Evolutionary conservation across 306 rosid genomes (phyloP), one percentile per base, ranked within the genome.

Genomic region (Casuarina cunninghamiana): DNA sequence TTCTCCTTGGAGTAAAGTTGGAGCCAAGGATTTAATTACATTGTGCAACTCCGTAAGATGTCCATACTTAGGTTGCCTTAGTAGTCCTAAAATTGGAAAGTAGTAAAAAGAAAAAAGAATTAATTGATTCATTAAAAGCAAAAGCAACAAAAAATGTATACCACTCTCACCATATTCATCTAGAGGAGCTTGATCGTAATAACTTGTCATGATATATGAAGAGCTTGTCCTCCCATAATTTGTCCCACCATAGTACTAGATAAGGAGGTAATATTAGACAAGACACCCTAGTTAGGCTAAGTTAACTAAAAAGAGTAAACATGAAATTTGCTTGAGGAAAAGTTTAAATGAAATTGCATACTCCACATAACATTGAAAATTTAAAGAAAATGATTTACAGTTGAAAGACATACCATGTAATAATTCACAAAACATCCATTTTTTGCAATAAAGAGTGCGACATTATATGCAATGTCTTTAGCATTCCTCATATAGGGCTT

Each of bases 391-490:
- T 26, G 5, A 39, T 5, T 63, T 37, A 37, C 4, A 15, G 38
- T 35, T 37, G 3, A 39, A 35, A 49, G 17, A 11, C 50, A 44
- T 89, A 91, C 97, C 98, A 94, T 94, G 76, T 94, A 92, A 72
- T 91, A 94, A 71, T 94, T 94, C 72, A 94, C 71, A 75, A 84
- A 94, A 86, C 93, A 89, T 81, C 98, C 98, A 69, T 94, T 90
- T 83, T 83, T 89, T 67, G 98, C 97, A 73, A 92, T 78, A 62
- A 94, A 94, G 72, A 91, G 94, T n/a, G 91, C 82, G 75, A 84
- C 94, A 53, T 90, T 93, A 81, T 86, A 91, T 77, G 98, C 97
- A 41, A 94, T 88, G 78, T 94, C 93, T 85, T 92, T 80, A 0
- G 94, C 91, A 10, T 96, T 85, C 77, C 98, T 88, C 79, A 90